Conservation (phyloP, 129 eudicot species). For the Mikania micrantha region DNA sequence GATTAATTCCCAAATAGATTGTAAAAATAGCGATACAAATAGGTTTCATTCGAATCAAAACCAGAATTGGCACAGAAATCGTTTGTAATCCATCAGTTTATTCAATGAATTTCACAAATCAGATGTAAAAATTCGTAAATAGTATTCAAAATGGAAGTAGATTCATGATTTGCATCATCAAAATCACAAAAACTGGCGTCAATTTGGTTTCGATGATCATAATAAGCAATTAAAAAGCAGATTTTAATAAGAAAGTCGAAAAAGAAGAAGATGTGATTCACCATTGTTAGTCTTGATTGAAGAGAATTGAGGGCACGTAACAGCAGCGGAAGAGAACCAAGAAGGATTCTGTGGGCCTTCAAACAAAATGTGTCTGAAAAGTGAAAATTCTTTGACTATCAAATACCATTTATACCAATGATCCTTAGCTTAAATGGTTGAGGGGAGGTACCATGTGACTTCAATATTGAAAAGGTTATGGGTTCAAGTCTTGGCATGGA, state of each 20-base stretch:
- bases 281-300: constrained; percentile 24
- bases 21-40: not conserved
- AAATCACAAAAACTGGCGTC: not conserved
- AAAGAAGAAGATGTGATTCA: constrained; percentile 5
- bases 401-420: no score
- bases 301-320: constrained; percentile 8
- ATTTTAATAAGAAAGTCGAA: not conserved
- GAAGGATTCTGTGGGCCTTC: constrained; percentile 34
- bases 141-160: no score
- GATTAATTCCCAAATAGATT: not conserved
- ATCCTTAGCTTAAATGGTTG: no score
- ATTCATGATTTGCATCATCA: not conserved
- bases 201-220: not conserved
- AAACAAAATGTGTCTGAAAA: constrained; percentile 2
- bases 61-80: not conserved
- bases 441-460: no score
- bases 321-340: constrained; percentile 6
- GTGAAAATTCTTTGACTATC: constrained; percentile 22
- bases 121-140: not conserved
- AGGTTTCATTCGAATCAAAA: not conserved
- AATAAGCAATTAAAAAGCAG: not conserved
- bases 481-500: no score
- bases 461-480: no score
- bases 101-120: not conserved
- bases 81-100: not conserved